phyloP scores from a whole-genome alignment of 176 grass and related monocot genomes.

The Triticum timopheevii region DNA sequence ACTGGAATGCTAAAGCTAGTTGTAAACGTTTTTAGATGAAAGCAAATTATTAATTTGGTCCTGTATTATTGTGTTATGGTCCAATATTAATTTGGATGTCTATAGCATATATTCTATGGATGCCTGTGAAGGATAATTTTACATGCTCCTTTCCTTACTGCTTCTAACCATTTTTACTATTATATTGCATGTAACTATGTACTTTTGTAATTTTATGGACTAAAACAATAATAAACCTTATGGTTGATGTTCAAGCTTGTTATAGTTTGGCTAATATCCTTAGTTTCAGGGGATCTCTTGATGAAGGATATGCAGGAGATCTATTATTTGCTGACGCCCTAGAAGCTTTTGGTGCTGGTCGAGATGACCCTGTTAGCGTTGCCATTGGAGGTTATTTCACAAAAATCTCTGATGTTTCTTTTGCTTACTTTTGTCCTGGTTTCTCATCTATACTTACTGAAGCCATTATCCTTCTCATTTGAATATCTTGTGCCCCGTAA shows the following conservation, averaged over 20 bases:
- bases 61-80: no score
- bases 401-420: constrained; percentile 10
- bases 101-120: no score
- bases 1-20: not conserved
- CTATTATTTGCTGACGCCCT: constrained; percentile 78
- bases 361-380: constrained; percentile 87
- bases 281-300: constrained; percentile 73
- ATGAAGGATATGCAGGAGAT: constrained; percentile 77
- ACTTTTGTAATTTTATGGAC: constrained; percentile 5
- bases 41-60: not conserved
- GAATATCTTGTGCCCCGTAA: not conserved
- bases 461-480: constrained; percentile 9
- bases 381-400: constrained; percentile 87
- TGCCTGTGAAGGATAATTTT: no score
- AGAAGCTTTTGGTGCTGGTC: constrained; percentile 89
- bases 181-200: not conserved
- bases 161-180: constrained; percentile 3
- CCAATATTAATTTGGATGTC: no score
- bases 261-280: constrained; percentile 25
- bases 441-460: constrained; percentile 22
- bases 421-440: constrained; percentile 28
- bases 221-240: constrained; percentile 14
- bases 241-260: not conserved
- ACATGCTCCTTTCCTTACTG: constrained; percentile 8
- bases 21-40: not conserved